Evolutionary conservation across 2,329 filamentous ascomycete genomes (phyloP), one percentile per base, ranked within the genome.

Genomic region (Apiospora kogelbergensis): DNA sequence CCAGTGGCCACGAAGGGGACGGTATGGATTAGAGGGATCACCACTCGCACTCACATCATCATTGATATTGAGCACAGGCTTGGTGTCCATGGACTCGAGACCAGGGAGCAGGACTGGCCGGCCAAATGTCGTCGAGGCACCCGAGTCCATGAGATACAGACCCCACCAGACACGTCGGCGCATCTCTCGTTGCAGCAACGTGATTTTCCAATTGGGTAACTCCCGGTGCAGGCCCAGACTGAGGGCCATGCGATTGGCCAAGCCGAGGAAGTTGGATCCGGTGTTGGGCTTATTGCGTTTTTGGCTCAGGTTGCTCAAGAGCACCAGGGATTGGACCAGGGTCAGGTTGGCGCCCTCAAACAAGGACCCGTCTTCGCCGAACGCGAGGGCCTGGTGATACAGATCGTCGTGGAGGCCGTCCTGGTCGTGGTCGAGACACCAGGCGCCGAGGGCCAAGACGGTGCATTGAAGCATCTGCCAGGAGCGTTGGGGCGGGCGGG

Each of bases 251-350:
- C 83, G 78, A 6, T 81, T 78, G 5, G 83, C 84, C 20, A 85
- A 79, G 2, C 83, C 84, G 33, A 84, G 78, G 60, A 83, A 83
- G 69, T 84, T 85, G 68, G 82, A 84, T 7, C 83, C 82, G 0
- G 82, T 84, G 68, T 85, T 85, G 13, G 83, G 83, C 24, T 83
- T 80, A 72, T 85, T 82, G 30, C 81, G 78, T 70, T 84, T 84
- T 69, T 85, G 83, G 11, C 83, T 77, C 69, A 84, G 82, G 45
- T 84, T 84, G 48, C 74, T 76, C 13, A 78, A 65, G 6, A 79
- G 71, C 5, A 76, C 67, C 20, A 79, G 68, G 3, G 77, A 75
- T 63, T 79, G 78, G 0, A 78, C 76, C 26, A 78, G 73, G 0
- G 76, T 75, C 5, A 79, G 67, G 63, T 79, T 80, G 5, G 75